A percentile compares a stretch with the other conserved stretches of the same genome.
Conservation (phyloP, 225 moss, liverwort and hornwort genomes). For the Physcomitrellopsis africana region DNA sequence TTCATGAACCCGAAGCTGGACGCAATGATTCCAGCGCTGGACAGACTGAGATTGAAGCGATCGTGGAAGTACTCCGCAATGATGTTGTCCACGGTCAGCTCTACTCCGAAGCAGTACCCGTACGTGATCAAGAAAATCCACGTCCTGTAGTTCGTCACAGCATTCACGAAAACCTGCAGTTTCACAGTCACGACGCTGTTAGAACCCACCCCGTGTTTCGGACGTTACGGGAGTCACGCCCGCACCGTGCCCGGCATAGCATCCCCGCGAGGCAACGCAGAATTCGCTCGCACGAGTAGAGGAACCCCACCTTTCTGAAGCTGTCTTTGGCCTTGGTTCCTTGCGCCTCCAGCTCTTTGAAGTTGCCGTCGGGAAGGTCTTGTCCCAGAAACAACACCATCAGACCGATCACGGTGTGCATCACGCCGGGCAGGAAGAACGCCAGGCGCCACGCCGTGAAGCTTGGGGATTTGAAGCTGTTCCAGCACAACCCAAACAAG, state of each 20-base stretch:
- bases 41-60: conserved; percentile 48
- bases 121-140: conserved; percentile 47
- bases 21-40: conserved; percentile 52
- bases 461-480: conserved; percentile 29
- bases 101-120: conserved; percentile 67
- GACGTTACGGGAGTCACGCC: not conserved
- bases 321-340: conserved; percentile 48
- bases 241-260: no score
- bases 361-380: conserved; percentile 68
- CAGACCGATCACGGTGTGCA: conserved; percentile 55
- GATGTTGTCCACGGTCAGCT: conserved; percentile 58
- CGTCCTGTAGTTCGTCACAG: conserved; percentile 55
- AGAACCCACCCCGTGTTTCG: conserved; percentile 17
- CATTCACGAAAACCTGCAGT: conserved; percentile 47
- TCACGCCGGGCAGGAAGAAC: conserved; percentile 52
- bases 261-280: no score
- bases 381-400: conserved; percentile 46
- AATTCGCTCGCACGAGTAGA: not conserved
- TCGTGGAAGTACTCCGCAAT: conserved; percentile 35
- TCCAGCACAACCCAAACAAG: not conserved
- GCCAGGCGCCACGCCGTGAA: conserved; percentile 60
- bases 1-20: conserved; percentile 57
- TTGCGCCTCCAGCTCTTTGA: conserved; percentile 37
- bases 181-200: not conserved
- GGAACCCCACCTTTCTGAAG: conserved; percentile 37